Conservation (phyloP, 2,329 filamentous ascomycete genomes). For the Cladophialophora bantiana region DNA sequence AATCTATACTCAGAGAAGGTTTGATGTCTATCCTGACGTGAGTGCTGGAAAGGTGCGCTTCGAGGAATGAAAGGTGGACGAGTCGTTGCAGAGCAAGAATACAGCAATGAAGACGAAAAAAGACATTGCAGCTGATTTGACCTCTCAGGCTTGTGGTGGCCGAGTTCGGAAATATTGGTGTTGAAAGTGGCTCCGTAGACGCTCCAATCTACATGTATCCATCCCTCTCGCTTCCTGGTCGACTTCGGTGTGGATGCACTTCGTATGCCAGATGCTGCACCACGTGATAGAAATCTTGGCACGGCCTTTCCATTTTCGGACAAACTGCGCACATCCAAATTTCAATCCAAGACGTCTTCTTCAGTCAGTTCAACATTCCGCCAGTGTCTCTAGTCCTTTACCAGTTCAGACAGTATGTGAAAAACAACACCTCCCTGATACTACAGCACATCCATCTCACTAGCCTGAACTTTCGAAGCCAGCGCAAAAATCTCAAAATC, state of each 20-base stretch:
- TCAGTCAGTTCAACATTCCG: slow-evolving; percentile 14
- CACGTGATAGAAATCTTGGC: slow-evolving; percentile 38
- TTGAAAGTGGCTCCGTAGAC: no score
- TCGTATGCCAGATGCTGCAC: no score
- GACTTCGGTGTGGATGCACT: no score
- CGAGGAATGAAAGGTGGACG: slow-evolving; percentile 42
- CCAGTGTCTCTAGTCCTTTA: background rate
- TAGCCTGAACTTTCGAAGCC: background rate
- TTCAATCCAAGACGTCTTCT: slow-evolving; percentile 15
- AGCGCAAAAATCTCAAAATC: slow-evolving; percentile 2
- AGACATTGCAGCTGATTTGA: background rate
- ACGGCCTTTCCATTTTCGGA: slow-evolving; percentile 21
- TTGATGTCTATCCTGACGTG: slow-evolving; percentile 95
- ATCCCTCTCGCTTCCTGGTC: background rate
- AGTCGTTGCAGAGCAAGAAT: background rate
- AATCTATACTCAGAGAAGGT: slow-evolving; percentile 81
- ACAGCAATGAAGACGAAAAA: background rate
- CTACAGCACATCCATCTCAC: background rate
- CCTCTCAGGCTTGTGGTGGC: background rate
- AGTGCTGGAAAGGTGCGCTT: slow-evolving; percentile 63
- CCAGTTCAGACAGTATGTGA: slow-evolving; percentile 18
- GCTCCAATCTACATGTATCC: background rate
- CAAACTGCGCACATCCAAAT: slow-evolving; percentile 23
- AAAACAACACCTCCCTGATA: background rate
- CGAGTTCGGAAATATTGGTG: background rate